Conservation (phyloP, 306 rosid genomes). For the Fagus crenata region DNA sequence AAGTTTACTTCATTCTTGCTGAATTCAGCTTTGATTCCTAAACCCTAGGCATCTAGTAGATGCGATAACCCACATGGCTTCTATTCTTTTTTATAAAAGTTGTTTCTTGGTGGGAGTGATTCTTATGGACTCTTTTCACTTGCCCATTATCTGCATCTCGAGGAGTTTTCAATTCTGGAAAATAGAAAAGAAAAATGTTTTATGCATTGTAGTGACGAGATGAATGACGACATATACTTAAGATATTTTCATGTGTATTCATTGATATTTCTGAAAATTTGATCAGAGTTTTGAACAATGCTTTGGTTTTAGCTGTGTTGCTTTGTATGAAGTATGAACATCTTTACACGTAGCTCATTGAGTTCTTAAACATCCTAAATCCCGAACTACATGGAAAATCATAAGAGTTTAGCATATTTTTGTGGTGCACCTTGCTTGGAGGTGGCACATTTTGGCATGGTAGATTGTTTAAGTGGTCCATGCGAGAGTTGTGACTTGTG, state of each 20-base stretch:
- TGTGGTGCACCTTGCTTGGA: constrained; percentile 23
- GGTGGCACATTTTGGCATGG: constrained; percentile 29
- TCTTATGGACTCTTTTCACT: constrained; percentile 17
- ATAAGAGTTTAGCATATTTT: neutral
- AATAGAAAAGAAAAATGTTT: neutral
- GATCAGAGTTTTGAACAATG: neutral
- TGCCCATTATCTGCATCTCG: constrained; percentile 58
- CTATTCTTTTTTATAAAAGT: constrained; percentile 35
- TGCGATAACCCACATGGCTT: constrained; percentile 68
- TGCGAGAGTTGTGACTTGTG: constrained; percentile 3
- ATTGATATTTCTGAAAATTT: neutral
- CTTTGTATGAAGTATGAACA: neutral
- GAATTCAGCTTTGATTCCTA: constrained; percentile 24
- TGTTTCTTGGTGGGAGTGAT: constrained; percentile 56
- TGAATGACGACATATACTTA: constrained; percentile 13
- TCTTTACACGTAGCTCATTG: constrained; percentile 17
- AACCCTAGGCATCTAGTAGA: constrained; percentile 55
- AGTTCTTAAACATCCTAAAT: constrained; percentile 16
- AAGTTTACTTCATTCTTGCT: constrained; percentile 28
- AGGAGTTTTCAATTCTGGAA: constrained; percentile 33
- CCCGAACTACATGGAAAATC: neutral
- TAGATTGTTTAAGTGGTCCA: constrained; percentile 14
- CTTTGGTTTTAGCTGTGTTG: neutral
- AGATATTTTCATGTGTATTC: neutral
- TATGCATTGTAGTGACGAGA: constrained; percentile 23